Evolutionary conservation across 192 early-diverging fungal genomes (phyloP).

Genomic region (Paraglomus brasilianum): DNA sequence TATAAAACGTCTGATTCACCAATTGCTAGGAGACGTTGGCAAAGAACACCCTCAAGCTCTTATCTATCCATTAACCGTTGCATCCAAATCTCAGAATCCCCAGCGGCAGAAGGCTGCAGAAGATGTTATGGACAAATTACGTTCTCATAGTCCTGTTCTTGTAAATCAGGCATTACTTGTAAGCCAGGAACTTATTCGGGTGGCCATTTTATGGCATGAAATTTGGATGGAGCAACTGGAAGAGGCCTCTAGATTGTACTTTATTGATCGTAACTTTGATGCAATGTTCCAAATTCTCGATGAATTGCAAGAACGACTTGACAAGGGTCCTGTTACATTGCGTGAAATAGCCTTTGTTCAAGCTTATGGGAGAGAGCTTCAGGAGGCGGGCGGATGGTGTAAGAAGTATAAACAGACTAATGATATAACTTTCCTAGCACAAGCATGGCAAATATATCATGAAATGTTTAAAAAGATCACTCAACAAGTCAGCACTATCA

Average conservation of each 20-base stretch:
- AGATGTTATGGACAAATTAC: slow-evolving; percentile 90
- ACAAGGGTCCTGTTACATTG: slow-evolving; percentile 79
- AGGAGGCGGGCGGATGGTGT: slow-evolving; percentile 84
- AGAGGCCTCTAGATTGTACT: slow-evolving; percentile 81
- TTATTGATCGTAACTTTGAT: slow-evolving; percentile 72
- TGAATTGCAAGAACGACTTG: slow-evolving; percentile 67
- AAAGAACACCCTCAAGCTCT: slow-evolving; percentile 95
- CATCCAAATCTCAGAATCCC: slow-evolving; percentile 84
- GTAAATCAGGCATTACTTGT: slow-evolving; percentile 94
- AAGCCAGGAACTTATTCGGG: slow-evolving; percentile 94
- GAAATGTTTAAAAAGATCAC: slow-evolving; percentile 76
- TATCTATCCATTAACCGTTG: slow-evolving; percentile 95
- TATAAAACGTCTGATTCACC: slow-evolving; percentile 82
- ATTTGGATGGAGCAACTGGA: slow-evolving; percentile 96
- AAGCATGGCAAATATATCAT: slow-evolving; percentile 93
- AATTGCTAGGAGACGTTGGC: slow-evolving; percentile 85
- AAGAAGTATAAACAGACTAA: slow-evolving; percentile 71
- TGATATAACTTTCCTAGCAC: slow-evolving; percentile 81
- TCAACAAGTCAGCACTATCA: slow-evolving; percentile 79
- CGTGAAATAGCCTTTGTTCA: slow-evolving; percentile 91
- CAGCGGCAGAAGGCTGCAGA: slow-evolving; percentile 75
- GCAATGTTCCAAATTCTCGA: slow-evolving; percentile 88
- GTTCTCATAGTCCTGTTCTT: slow-evolving; percentile 74
- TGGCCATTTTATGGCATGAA: slow-evolving; percentile 94
- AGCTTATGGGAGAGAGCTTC: slow-evolving; percentile 80